Evolutionary conservation across 75 land plant species (phyloP), one percentile per base, ranked within the genome.

Genomic region (Sequoia sempervirens): DNA sequence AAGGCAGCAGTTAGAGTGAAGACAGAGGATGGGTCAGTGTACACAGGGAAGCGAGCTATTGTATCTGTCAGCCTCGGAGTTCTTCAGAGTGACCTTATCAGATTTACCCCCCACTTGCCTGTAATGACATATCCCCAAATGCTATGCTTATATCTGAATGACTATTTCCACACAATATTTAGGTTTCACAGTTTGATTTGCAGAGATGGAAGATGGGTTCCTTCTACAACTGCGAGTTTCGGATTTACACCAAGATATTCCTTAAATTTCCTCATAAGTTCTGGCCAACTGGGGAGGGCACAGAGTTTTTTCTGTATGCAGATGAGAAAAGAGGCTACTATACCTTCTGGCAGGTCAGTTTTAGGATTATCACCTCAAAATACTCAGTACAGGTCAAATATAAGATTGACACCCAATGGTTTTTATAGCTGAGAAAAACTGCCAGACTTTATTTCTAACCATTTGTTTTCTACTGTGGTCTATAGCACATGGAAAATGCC

Each of bases 171-270:
- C 37, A 9, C 20, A 37, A 37, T 13, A 13, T 50, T 50, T 50
- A 34, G 45, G 43, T 43, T 86, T 83, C 64, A 88, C 11, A 38
- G 70, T 54, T 36, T 45, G 10, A 78, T 36, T 34, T 53, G 13
- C 90, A 95, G 98, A 84, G 82, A 66, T 96, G 98, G 94, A 96
- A 96, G 86, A 88, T 89, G 26, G 87, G 87, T 52, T 89, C 96
- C n/a, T 87, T 96, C 79, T 86, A 82, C 82, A 61, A 89, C 61
- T 90, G 92, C 73, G 94, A 96, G 74, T 85, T 94, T 86, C 88
- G 89, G 34, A 90, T 96, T 66, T 96, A 94, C 85, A 96, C 94
- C 52, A 96, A 96, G 86, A 93, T 96, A 9, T 96, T 94, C 83
- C 84, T 96, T 5, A 94, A 94, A 88, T 96, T 96, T 58, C 93